A percentile compares a stretch with the other conserved stretches of the same genome.
Evolutionary conservation across 1,284 basidiomycete genomes (phyloP).

Genomic region (Boletus nobilissimus): DNA sequence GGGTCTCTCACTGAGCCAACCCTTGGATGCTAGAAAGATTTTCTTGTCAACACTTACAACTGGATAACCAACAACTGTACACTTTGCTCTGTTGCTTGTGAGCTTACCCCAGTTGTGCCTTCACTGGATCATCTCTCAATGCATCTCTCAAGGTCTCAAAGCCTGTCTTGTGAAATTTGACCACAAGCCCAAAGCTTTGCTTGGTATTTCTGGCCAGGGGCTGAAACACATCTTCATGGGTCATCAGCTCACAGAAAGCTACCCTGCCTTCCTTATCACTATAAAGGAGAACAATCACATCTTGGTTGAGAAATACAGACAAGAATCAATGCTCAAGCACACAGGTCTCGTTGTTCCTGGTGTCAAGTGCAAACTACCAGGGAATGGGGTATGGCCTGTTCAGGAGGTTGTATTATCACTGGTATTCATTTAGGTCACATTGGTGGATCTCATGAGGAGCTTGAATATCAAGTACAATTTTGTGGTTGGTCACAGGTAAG

Average conservation of each 20-base stretch:
- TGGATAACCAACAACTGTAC: conserved; percentile 34
- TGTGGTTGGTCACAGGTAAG: conserved; percentile 47
- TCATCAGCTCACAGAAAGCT: conserved; percentile 45
- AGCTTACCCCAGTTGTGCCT: conserved; percentile 40
- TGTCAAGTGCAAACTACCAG: conserved; percentile 38
- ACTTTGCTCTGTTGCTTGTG: conserved; percentile 40
- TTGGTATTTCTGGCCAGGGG: conserved; percentile 46
- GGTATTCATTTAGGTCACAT: conserved; percentile 44
- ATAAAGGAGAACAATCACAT: conserved; percentile 44
- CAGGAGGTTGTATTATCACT: conserved; percentile 46
- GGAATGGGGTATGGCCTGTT: conserved; percentile 45
- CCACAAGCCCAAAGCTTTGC: conserved; percentile 43
- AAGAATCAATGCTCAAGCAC: conserved; percentile 45
- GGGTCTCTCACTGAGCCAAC: conserved; percentile 41
- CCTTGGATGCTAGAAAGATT: conserved; percentile 41
- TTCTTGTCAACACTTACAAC: conserved; percentile 27
- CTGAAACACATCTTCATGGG: conserved; percentile 47
- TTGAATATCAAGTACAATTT: conserved; percentile 44
- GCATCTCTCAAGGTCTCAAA: conserved; percentile 39
- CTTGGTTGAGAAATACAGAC: conserved; percentile 39
- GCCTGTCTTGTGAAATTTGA: conserved; percentile 36
- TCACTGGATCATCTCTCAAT: conserved; percentile 37
- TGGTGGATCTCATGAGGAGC: conserved; percentile 43
- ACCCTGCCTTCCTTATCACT: conserved; percentile 40
- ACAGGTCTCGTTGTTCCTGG: conserved; percentile 47